These are phyloP conservation scores for Ramaria rubella DNA, from an alignment of 768 basidiomycete species.

Conservation along the genomic window DNA sequence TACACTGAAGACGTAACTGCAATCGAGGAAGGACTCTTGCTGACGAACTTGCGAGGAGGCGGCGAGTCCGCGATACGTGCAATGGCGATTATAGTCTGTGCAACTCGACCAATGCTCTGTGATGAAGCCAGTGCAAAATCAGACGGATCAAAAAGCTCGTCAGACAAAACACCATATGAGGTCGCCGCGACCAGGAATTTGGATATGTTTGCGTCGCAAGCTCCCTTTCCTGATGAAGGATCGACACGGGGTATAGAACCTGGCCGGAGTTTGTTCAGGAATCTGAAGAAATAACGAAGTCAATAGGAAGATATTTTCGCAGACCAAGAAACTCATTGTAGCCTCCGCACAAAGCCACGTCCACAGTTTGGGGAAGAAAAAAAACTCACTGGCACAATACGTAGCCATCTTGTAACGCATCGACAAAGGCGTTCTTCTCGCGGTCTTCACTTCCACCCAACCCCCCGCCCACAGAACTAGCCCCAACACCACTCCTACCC, in stretches of 20 bases:
- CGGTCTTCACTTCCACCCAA: slow-evolving; percentile 62
- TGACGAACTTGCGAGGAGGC: background rate
- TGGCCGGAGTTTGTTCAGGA: slow-evolving; percentile 72
- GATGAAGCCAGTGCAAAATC: background rate
- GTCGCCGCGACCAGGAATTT: slow-evolving; percentile 74
- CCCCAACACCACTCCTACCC: slow-evolving; percentile 52
- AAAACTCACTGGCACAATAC: slow-evolving; percentile 81
- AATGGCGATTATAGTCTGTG: background rate
- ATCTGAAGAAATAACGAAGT: slow-evolving; percentile 36
- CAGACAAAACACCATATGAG: slow-evolving; percentile 53
- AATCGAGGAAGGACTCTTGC: background rate
- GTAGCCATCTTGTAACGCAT: slow-evolving; percentile 77
- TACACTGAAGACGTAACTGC: background rate
- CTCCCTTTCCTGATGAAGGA: slow-evolving; percentile 39
- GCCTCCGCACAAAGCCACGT: slow-evolving; percentile 16
- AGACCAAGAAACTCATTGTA: no score
- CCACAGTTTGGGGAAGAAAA: background rate
- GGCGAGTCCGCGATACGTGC: background rate
- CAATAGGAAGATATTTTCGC: no score
- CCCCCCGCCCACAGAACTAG: slow-evolving; percentile 28
- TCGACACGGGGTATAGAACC: slow-evolving; percentile 56
- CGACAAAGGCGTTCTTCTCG: slow-evolving; percentile 65
- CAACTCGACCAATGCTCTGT: slow-evolving; percentile 11
- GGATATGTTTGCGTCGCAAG: slow-evolving; percentile 49
- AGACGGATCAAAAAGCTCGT: slow-evolving; percentile 66